These are phyloP conservation scores for Mercurialis annua DNA, from an alignment of 345 rosid genomes.

Conservation along the genomic window DNA sequence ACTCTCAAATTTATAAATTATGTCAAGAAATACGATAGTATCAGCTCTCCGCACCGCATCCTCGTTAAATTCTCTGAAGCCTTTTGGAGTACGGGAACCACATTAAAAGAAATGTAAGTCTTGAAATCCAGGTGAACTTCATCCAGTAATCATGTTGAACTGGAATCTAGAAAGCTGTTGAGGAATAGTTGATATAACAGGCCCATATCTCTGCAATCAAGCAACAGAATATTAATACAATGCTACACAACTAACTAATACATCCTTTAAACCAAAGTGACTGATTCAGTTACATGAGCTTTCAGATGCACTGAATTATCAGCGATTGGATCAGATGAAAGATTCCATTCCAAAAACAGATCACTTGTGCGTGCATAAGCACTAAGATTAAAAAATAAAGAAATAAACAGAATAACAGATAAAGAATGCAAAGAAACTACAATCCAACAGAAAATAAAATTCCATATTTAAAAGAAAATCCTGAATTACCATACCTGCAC, in stretches of 20 bases:
- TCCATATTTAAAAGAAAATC: background rate
- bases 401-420: background rate
- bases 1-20: background rate
- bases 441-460: background rate
- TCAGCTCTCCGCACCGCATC: background rate
- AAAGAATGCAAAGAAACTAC: background rate
- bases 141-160: slow-evolving; percentile 81
- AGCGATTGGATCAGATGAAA: background rate
- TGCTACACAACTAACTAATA: too few relatives aligned
- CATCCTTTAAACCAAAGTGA: background rate
- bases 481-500: slow-evolving; percentile 54
- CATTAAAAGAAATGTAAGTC: background rate
- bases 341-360: background rate
- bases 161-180: slow-evolving; percentile 98
- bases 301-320: background rate
- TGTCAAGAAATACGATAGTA: slow-evolving; percentile 1
- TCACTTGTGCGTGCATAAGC: background rate
- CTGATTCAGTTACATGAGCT: background rate
- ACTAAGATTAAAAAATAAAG: background rate
- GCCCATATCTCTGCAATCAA: slow-evolving; percentile 81
- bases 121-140: slow-evolving; percentile 14
- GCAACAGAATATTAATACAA: background rate
- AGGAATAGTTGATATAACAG: slow-evolving; percentile 92
- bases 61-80: background rate
- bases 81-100: background rate